phyloP scores from a whole-genome alignment of 306 rosid genomes.

The Elaeagnus macrophylla region DNA sequence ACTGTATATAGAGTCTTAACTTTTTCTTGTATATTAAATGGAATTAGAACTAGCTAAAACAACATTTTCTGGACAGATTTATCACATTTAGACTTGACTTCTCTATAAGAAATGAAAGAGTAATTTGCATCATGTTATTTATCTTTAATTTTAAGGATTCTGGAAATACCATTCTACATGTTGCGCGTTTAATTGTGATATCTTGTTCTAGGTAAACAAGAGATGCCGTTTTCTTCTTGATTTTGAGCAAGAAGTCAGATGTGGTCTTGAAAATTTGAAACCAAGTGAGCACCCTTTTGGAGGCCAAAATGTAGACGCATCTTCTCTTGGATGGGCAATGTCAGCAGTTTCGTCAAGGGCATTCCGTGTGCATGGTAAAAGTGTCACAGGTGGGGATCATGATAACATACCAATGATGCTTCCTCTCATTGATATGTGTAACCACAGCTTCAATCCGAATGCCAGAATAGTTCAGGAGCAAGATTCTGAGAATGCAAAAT shows the following conservation, averaged over 20 bases:
- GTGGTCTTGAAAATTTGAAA: constrained; percentile 35
- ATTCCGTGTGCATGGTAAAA: constrained; percentile 63
- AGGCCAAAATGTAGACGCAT: constrained; percentile 74
- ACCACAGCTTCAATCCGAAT: constrained; percentile 84
- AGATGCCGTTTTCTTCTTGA: constrained; percentile 93
- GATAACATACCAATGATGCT: constrained; percentile 75
- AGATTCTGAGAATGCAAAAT: constrained; percentile 29
- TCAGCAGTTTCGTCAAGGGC: constrained; percentile 94
- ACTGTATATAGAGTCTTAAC: too few species aligned
- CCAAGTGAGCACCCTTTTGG: constrained; percentile 68
- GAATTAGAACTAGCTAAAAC: too few species aligned
- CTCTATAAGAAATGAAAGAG: too few species aligned
- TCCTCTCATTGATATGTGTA: constrained; percentile 97
- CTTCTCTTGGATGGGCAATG: constrained; percentile 98
- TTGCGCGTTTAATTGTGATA: too few species aligned
- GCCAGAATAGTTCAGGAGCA: constrained; percentile 74
- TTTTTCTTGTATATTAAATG: too few species aligned
- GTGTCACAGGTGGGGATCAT: constrained; percentile 33
- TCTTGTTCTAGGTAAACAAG: constrained; percentile 75
- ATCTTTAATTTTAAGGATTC: too few species aligned
- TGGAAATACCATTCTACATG: too few species aligned
- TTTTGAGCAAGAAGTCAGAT: constrained; percentile 59
- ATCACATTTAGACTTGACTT: too few species aligned
- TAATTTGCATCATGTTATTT: too few species aligned
- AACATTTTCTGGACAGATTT: too few species aligned